Evolutionary conservation across 2,329 filamentous ascomycete genomes (phyloP), one percentile per base, ranked within the genome.

Genomic region (Volutella citrinella): DNA sequence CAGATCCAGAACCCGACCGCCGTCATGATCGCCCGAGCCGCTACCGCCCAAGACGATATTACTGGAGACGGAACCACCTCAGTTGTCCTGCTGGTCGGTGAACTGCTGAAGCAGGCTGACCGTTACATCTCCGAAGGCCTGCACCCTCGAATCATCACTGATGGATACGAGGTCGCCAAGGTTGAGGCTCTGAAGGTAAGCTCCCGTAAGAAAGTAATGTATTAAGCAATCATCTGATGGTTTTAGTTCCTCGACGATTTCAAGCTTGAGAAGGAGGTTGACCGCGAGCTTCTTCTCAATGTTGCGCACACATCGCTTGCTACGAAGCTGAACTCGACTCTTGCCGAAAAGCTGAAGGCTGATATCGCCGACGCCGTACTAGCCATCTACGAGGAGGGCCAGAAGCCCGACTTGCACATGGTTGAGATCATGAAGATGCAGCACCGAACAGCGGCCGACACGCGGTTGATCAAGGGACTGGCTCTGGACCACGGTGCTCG

Each of bases 361-460:
- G 86, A 88, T 54, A 95, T 98, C 56, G 93, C 97, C 56, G 93
- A 98, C 61, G 87, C 93, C 40, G 93, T 98, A 29, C 81, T 98
- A 37, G 80, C 93, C 46, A 98, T 98, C 62, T 90, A 96, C 72
- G 78, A 89, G 62, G 72, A 87, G 13, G 87, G 87, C 17, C 81
- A 80, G 44, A 97, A 97, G 71, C 94, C 94, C 36, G 93, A 98
- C 67, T 68, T 98, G 57, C 91, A 97, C 72, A 98, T 98, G 93
- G 78, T 98, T 49, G 93, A 98, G 68, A 97, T 98, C 55, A 98
- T 98, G 93, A 97, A 95, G 64, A 97, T 98, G 91, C 93, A 98
- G 70, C 93, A 98, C 71, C 86, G 91, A 52, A 89, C 87, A 32
- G 90, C 91, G 39, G 87, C 93, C 19, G 93, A 98, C 64, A 98